Base-by-base conservation (phyloP, 768 basidiomycete species). In the Tricholoma hemisulphureum region DNA sequence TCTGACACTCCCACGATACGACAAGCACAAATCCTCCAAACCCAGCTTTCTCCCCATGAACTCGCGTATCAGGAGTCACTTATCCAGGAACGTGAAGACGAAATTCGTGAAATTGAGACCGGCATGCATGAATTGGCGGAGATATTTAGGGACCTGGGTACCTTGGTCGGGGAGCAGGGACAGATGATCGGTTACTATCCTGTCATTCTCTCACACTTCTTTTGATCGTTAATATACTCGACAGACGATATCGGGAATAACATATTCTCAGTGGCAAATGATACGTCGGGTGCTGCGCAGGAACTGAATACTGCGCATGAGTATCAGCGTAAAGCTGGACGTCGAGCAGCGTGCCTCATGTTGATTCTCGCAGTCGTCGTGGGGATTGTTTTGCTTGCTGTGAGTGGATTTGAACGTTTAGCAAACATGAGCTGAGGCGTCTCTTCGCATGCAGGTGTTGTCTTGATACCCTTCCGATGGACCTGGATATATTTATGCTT, bases 81-180 rank as follows among this genome's bases (percentile, higher is more conserved):
- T 34, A 94, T 97, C 53, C 87, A 89, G 52, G 97, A 99, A 69
- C 89, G 97, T 16, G 96, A 99, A 70, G 80, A 80, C 0, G 97
- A 98, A 67, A 98, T 98, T 55, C 85, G 91, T 51, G 95, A 98
- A 69, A 99, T 99, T 52, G 97, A 99, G 73, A 87, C 85, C 6
- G 96, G 97, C 6, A 98, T 99, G 55, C 93, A 96, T 66, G 96
- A 99, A 71, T 74, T 99, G 46, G 84, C 91, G 24, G 93, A 98
- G 73, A 98, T 99, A 67, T 98, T 99, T 80, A 85, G 91, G 51
- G 95, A 98, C 73, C 76, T 99, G 46, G 96, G 95, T 43, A 95
- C 94, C 14, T 80, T 99, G 46, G 95, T 99, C 1, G 85, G 87
- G 58, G 93, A 98, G 69, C 97, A 99, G 71, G 95, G 95, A 11